Conservation (phyloP, 140 eudicot genomes). For the Erigeron philadelphicus region DNA sequence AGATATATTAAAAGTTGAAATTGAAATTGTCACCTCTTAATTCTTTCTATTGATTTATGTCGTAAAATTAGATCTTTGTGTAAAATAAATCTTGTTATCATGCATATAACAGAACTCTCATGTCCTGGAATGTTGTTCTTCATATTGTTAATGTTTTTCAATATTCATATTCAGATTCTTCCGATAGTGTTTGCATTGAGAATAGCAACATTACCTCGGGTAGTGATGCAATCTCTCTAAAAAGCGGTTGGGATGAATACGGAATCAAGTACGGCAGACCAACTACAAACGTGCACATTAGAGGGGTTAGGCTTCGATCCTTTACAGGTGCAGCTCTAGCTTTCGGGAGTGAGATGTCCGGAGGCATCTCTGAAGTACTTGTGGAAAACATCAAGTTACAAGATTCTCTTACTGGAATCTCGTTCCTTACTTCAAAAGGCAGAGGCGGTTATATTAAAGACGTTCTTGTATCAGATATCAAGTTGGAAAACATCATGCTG, state of each 20-base stretch:
- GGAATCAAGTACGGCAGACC: slow-evolving; percentile 64
- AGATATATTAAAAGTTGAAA: no score
- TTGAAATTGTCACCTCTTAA: no score
- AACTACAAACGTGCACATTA: slow-evolving; percentile 51
- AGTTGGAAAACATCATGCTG: slow-evolving; percentile 33
- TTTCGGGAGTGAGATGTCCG: slow-evolving; percentile 92
- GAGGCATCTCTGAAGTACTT: slow-evolving; percentile 62
- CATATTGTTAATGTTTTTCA: background rate
- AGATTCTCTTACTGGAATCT: slow-evolving; percentile 53
- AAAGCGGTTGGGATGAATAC: slow-evolving; percentile 97
- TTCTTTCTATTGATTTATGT: no score
- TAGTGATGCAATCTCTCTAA: slow-evolving; percentile 67
- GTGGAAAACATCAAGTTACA: slow-evolving; percentile 45
- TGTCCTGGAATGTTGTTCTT: no score
- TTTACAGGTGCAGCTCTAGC: slow-evolving; percentile 57
- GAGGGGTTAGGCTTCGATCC: slow-evolving; percentile 47
- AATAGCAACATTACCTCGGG: slow-evolving; percentile 74
- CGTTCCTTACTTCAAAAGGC: slow-evolving; percentile 61
- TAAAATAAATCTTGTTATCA: no score
- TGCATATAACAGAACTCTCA: background rate
- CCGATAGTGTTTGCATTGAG: slow-evolving; percentile 74
- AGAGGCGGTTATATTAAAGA: slow-evolving; percentile 72
- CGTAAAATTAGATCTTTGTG: no score
- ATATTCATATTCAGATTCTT: slow-evolving; percentile 53
- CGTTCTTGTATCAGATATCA: slow-evolving; percentile 37